Conservation (phyloP, 1,139 yeast genomes). For the Candida sanyaensis region DNA sequence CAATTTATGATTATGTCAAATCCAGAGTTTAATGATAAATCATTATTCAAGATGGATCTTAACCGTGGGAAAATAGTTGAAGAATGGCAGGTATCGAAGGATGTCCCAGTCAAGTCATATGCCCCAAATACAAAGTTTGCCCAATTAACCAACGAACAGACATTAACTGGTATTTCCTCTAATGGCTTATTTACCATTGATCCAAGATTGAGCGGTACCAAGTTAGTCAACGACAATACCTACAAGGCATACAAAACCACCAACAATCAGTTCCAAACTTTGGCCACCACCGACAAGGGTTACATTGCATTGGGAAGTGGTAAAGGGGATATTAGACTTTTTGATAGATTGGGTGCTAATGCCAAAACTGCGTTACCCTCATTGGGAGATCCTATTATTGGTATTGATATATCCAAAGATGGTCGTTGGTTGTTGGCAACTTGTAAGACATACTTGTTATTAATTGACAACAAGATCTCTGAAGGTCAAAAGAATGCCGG, state of each 20-base stretch:
- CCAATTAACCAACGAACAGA: slow-evolving; percentile 71
- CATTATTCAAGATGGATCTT: slow-evolving; percentile 73
- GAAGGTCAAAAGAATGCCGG: slow-evolving; percentile 63
- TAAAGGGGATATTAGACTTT: slow-evolving; percentile 75
- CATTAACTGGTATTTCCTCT: slow-evolving; percentile 67
- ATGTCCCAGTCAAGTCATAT: slow-evolving; percentile 53
- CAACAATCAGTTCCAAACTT: slow-evolving; percentile 56
- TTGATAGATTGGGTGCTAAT: slow-evolving; percentile 66
- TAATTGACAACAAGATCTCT: slow-evolving; percentile 65
- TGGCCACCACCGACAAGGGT: slow-evolving; percentile 76
- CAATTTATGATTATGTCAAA: slow-evolving; percentile 66
- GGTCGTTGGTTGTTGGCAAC: slow-evolving; percentile 86
- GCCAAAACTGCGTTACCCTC: slow-evolving; percentile 84
- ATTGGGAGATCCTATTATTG: slow-evolving; percentile 70
- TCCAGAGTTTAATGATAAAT: slow-evolving; percentile 32
- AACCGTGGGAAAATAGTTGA: slow-evolving; percentile 79
- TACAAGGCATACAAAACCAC: slow-evolving; percentile 50
- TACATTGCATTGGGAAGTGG: slow-evolving; percentile 73
- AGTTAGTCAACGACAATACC: slow-evolving; percentile 51
- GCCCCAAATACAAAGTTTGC: slow-evolving; percentile 74
- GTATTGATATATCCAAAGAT: slow-evolving; percentile 72
- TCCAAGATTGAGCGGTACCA: slow-evolving; percentile 62
- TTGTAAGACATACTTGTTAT: slow-evolving; percentile 65
- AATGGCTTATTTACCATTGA: slow-evolving; percentile 73
- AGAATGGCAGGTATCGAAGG: slow-evolving; percentile 63